Percentiles rank a stretch among this genome's conserved stretches.
phyloP scores from a whole-genome alignment of 768 basidiomycete genomes.

The Mycena pura region DNA sequence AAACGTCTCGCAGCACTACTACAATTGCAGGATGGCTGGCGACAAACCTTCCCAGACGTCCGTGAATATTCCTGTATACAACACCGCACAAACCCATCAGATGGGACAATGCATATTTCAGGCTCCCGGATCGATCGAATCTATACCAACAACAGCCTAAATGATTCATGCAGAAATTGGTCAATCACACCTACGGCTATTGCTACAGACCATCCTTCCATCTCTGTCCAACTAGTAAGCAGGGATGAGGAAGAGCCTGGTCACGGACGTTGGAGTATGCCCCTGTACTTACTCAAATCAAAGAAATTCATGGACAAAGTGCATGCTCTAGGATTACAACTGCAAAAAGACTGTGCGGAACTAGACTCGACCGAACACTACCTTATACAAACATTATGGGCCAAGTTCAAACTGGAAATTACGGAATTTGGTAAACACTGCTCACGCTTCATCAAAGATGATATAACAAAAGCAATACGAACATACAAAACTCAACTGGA shows the following conservation, averaged over 20 bases:
- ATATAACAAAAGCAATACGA: background rate
- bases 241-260: too few relatives aligned
- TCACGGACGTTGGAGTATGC: too few relatives aligned
- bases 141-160: background rate
- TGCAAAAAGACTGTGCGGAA: background rate
- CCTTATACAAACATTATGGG: background rate
- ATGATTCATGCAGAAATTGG: constrained; percentile 1
- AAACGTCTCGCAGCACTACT: background rate
- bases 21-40: constrained; percentile 15
- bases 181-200: background rate
- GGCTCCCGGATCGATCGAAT: constrained; percentile 10
- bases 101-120: background rate
- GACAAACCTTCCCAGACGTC: constrained; percentile 1
- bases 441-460: background rate
- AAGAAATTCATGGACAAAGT: background rate
- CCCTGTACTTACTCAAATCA: too few relatives aligned
- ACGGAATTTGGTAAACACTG: background rate
- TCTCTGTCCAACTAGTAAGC: too few relatives aligned
- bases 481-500: background rate
- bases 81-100: background rate
- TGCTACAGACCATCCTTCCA: constrained; percentile 14
- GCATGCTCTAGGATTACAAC: background rate
- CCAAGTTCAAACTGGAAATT: background rate
- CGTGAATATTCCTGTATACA: constrained; percentile 6
- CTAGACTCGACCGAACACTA: background rate